phyloP scores from a whole-genome alignment of 495 filamentous ascomycete species.

The Trichoderma parareesei region DNA sequence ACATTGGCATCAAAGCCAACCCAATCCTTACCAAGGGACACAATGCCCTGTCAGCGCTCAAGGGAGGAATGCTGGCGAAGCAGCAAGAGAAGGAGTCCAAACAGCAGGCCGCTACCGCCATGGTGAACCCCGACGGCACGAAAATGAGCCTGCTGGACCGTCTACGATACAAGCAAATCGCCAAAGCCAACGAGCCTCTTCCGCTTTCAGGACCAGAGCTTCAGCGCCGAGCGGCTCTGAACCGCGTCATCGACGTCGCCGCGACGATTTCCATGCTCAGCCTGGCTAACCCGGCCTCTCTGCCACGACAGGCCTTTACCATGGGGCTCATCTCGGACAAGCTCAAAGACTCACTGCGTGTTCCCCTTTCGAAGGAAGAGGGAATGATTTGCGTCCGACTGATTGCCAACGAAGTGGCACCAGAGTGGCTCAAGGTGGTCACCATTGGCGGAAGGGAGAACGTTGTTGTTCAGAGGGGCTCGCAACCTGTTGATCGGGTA shows the following conservation, averaged over 20 bases:
- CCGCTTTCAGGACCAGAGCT: slow-evolving; percentile 32
- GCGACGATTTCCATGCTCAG: slow-evolving; percentile 51
- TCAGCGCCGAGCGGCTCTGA: slow-evolving; percentile 48
- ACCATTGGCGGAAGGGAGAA: slow-evolving; percentile 46
- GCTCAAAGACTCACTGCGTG: slow-evolving; percentile 52
- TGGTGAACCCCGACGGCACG: slow-evolving; percentile 24
- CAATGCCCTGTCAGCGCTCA: slow-evolving; percentile 53
- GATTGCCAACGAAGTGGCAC: slow-evolving; percentile 50
- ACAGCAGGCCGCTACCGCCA: slow-evolving; percentile 14
- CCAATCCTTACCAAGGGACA: slow-evolving; percentile 46
- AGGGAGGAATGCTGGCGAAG: slow-evolving; percentile 39
- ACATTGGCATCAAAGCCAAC: slow-evolving; percentile 35
- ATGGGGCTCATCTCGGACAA: slow-evolving; percentile 51
- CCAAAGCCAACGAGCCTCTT: slow-evolving; percentile 31
- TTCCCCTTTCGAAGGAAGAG: slow-evolving; percentile 53
- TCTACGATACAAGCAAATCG: slow-evolving; percentile 50
- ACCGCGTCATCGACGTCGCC: slow-evolving; percentile 52
- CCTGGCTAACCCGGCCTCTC: slow-evolving; percentile 28
- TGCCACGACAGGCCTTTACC: slow-evolving; percentile 46
- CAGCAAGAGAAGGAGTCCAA: slow-evolving; percentile 24
- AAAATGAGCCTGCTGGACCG: slow-evolving; percentile 51
- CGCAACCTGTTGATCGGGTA: slow-evolving; percentile 32
- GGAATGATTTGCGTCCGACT: slow-evolving; percentile 46
- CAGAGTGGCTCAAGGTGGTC: slow-evolving; percentile 53
- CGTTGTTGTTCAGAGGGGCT: slow-evolving; percentile 45